Evolutionary conservation across 257 asterid genomes (phyloP).

Genomic region (Apocynum venetum): DNA sequence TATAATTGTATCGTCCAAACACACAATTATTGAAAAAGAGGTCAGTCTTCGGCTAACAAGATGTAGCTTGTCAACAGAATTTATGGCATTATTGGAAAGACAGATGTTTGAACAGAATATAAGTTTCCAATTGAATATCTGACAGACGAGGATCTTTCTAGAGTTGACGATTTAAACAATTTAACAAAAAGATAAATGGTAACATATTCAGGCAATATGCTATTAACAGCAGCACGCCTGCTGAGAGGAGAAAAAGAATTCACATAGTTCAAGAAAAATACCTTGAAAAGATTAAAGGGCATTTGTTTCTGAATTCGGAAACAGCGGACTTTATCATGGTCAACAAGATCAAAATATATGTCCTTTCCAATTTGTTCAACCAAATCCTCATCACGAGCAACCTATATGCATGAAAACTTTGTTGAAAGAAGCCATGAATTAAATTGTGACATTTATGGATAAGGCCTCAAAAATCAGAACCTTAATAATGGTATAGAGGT

Average conservation of each 20-base stretch:
- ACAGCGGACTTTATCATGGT: conserved; percentile 78
- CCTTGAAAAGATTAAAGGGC: conserved; percentile 68
- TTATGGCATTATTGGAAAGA: background rate
- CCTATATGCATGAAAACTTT: conserved; percentile 34
- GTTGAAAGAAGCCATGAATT: background rate
- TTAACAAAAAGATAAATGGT: background rate
- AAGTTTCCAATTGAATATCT: background rate
- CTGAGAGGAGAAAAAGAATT: background rate
- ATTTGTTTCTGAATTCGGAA: conserved; percentile 80
- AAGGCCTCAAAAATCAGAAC: conserved; percentile 20
- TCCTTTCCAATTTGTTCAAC: conserved; percentile 72
- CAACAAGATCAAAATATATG: conserved; percentile 81
- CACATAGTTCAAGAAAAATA: conserved; percentile 20
- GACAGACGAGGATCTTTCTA: background rate
- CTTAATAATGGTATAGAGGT: conserved; percentile 80
- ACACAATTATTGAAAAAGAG: background rate
- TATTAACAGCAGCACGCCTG: background rate
- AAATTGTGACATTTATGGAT: background rate
- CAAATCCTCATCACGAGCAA: conserved; percentile 77
- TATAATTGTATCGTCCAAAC: background rate
- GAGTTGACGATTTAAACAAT: background rate
- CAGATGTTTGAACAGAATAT: background rate
- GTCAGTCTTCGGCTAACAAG: background rate
- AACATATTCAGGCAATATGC: background rate
- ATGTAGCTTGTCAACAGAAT: background rate